Evolutionary conservation across 2,329 filamentous ascomycete genomes (phyloP).

Genomic region (Microsporum ferrugineum): DNA sequence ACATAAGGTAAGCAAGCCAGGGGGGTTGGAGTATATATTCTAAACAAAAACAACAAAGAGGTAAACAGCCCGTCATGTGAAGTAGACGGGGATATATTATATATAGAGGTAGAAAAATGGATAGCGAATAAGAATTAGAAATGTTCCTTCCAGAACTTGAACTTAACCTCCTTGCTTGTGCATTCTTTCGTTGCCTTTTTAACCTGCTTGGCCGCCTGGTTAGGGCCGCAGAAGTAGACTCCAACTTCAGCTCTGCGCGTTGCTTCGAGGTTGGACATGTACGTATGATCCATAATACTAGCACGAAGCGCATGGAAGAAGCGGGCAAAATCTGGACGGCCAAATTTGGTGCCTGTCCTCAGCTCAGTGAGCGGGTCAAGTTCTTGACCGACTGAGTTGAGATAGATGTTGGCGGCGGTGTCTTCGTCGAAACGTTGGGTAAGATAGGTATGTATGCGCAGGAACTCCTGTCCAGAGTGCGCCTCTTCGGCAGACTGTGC

Average conservation of each 20-base stretch:
- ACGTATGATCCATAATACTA: constrained; percentile 73
- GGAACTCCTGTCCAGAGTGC: constrained; percentile 54
- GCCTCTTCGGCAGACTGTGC: constrained; percentile 65
- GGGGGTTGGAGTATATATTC: neutral
- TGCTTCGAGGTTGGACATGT: constrained; percentile 69
- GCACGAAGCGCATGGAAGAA: constrained; percentile 77
- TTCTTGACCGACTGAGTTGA: constrained; percentile 83
- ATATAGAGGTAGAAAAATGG: neutral
- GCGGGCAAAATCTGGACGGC: constrained; percentile 74
- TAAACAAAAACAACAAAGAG: neutral
- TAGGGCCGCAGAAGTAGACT: constrained; percentile 96
- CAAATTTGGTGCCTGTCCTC: constrained; percentile 82
- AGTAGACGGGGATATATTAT: neutral
- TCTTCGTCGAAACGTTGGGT: constrained; percentile 88
- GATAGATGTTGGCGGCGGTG: constrained; percentile 88
- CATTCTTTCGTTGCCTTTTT: constrained; percentile 65
- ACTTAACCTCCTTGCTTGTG: constrained; percentile 67
- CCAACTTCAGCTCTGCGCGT: constrained; percentile 73
- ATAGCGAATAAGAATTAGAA: constrained; percentile 23
- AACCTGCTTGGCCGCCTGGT: constrained; percentile 67
- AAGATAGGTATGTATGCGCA: constrained; percentile 95
- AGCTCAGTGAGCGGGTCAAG: constrained; percentile 88
- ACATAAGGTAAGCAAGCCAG: neutral
- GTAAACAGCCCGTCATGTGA: neutral
- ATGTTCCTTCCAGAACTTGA: constrained; percentile 99